Evolutionary conservation across 2,329 filamentous ascomycete genomes (phyloP), one percentile per base, ranked within the genome.

Genomic region (Cladophialophora psammophila): DNA sequence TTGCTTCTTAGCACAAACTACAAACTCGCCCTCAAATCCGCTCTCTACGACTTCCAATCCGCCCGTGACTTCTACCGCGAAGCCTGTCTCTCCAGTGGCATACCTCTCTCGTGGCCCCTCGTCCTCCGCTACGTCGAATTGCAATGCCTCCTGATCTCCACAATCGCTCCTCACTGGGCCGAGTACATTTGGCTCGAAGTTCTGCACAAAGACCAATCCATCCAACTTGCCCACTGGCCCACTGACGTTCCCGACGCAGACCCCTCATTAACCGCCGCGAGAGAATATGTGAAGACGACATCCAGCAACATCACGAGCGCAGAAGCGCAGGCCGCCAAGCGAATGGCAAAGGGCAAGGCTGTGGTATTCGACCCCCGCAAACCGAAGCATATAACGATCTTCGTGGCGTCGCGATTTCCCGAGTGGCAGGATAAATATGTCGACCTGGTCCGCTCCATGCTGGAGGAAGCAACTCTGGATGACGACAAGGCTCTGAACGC

Each of bases 161-260:
- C 93, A 60, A 89, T 98, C 69, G 90, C 94, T 2, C 94, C 95
- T 66, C 95, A 99, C 80, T 98, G 93, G 90, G 85, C 92, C 55
- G 95, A 99, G 77, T 91, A 96, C 80, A 88, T 99, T 76, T 98
- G 93, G 93, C 87, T 91, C 63, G 94, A 98, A 80, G 88, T 98
- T 1, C 87, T 99, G 68, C 88, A 91, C 77, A 93, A 90, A 82
- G 78, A 86, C 40, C 81, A 84, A 63, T 91, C 90, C 7, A 88
- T 99, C 74, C 94, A 98, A 81, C 88, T 89, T 60, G 93, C 91
- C 12, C 84, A 84, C 48, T 97, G 88, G 85, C 93, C 93, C 13
- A 60, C 53, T 12, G 81, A 86, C 59, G 88, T 92, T 0, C 87
- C 90, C 0, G 84, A 86, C 26, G 83, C 89, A 0, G 84, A 91